Evolutionary conservation across 176 grass and related monocot species (phyloP).

Genomic region (Phoenix roebelenii): DNA sequence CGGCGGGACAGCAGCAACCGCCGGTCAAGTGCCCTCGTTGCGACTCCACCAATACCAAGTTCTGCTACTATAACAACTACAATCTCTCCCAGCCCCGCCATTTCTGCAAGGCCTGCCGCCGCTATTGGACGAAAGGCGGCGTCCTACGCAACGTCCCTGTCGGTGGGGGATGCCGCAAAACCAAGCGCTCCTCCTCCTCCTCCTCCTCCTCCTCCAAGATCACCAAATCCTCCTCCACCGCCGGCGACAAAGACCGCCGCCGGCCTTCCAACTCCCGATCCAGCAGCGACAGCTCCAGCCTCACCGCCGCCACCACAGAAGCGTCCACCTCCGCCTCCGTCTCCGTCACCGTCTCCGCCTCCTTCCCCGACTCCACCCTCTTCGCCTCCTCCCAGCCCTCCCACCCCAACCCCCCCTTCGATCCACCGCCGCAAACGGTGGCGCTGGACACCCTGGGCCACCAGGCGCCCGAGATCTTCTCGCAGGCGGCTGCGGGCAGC

Average conservation of each 20-base stretch:
- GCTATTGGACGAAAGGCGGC: too few species aligned
- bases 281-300: conserved; percentile 6
- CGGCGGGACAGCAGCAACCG: not conserved
- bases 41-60: conserved; percentile 22
- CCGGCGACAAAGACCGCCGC: too few species aligned
- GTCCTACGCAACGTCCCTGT: too few species aligned
- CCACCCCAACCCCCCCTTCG: conserved; percentile 1
- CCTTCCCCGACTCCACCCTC: not conserved
- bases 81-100: too few species aligned
- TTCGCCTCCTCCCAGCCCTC: not conserved
- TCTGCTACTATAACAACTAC: not conserved
- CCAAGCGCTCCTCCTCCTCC: too few species aligned
- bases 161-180: too few species aligned
- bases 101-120: too few species aligned
- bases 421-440: not conserved
- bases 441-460: not conserved
- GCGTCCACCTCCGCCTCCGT: conserved; percentile 3
- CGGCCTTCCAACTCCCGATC: not conserved
- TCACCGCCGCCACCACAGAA: conserved; percentile 1
- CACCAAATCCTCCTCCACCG: too few species aligned
- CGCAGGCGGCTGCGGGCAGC: not conserved
- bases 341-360: not conserved
- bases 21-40: conserved; percentile 26
- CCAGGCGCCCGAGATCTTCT: not conserved
- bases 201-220: too few species aligned